Evolutionary conservation across 495 filamentous ascomycete species (phyloP), one percentile per base, ranked within the genome.

Genomic region (Aspergillus steynii): DNA sequence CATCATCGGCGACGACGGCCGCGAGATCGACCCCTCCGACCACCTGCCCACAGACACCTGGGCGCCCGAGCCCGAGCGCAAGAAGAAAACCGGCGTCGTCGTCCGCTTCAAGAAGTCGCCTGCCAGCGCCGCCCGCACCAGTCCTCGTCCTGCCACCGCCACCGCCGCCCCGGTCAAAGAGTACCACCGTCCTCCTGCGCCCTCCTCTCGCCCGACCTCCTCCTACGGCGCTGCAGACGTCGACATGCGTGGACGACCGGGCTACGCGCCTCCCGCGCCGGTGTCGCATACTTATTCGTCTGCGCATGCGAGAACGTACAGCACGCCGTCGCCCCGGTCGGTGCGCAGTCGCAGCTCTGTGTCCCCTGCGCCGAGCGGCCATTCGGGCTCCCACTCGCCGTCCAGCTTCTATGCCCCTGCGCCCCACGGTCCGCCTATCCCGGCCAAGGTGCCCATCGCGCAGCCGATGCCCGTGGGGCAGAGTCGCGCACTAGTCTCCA

Each of bases 21-120:
- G 90, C 32, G 88, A 93, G 59, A 86, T 98, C 59, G 95, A 98
- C 70, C 94, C 92, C 0, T 93, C 90, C 2, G 95, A 99, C 72
- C 92, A 97, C 69, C 85, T 99, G 0, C 95, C 94, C 0, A 85
- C 91, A 50, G 89, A 93, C 45, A 91, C 88, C 4, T 98, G 93
- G 90, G 95, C 95, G 0, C 95, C 95, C 0, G 93, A 98, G 70
- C 94, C 94, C 1, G 94, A 97, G 66, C 80, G 82, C 28, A 95
- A 92, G 72, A 81, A 85, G 53, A 84, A 84, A 29, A 77, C 85
- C 7, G 82, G 84, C 48, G 77, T 84, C 2, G 78, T 82, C 15
- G 74, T 84, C 45, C 79, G 82, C 8, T 84, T 83, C 68, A 77
- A 79, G 53, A 73, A 78, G 51, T 65, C 71, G 1, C 81, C 83